A percentile compares a stretch with the other conserved stretches of the same genome.
These are phyloP conservation scores for Taiwanofungus camphoratus DNA, from an alignment of 1,284 basidiomycete species.

Conservation along the genomic window DNA sequence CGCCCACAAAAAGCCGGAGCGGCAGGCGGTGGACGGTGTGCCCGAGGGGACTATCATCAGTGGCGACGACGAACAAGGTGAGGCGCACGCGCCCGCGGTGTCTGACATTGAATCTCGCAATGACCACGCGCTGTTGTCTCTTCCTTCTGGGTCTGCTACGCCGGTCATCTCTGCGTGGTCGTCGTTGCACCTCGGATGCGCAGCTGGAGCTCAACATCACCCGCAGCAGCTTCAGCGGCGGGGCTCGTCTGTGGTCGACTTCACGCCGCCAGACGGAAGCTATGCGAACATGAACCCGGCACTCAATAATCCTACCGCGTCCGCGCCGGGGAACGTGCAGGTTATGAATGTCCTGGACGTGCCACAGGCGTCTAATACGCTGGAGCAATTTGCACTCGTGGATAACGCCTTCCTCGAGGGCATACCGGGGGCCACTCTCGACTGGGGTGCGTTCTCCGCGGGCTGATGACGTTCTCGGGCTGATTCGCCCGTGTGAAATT, in stretches of 20 bases:
- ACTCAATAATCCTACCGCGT: slow-evolving; percentile 23
- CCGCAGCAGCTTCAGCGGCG: slow-evolving; percentile 6
- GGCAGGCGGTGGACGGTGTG: slow-evolving; percentile 48
- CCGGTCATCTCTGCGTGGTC: slow-evolving; percentile 8
- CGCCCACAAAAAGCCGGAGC: slow-evolving; percentile 48
- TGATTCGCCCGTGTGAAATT: slow-evolving; percentile 6
- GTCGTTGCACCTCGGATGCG: no score
- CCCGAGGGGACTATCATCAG: slow-evolving; percentile 61
- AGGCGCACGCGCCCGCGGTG: slow-evolving; percentile 32
- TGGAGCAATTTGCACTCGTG: slow-evolving; percentile 60
- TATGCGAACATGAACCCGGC: slow-evolving; percentile 61
- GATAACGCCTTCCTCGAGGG: slow-evolving; percentile 74
- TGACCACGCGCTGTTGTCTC: slow-evolving; percentile 27
- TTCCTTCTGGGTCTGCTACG: slow-evolving; percentile 13
- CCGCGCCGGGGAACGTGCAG: slow-evolving; percentile 50
- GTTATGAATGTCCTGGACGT: slow-evolving; percentile 70
- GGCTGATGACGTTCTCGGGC: neutral
- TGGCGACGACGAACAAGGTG: slow-evolving; percentile 47
- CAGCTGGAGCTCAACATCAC: no score
- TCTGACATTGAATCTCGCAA: slow-evolving; percentile 20
- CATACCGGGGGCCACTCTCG: slow-evolving; percentile 81
- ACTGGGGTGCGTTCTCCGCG: slow-evolving; percentile 61
- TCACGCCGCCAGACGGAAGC: slow-evolving; percentile 39
- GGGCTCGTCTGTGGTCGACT: slow-evolving; percentile 41
- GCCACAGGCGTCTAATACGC: slow-evolving; percentile 43